phyloP scores from a whole-genome alignment of 805 yeast genomes.

The Wickerhamomyces pijperi region DNA sequence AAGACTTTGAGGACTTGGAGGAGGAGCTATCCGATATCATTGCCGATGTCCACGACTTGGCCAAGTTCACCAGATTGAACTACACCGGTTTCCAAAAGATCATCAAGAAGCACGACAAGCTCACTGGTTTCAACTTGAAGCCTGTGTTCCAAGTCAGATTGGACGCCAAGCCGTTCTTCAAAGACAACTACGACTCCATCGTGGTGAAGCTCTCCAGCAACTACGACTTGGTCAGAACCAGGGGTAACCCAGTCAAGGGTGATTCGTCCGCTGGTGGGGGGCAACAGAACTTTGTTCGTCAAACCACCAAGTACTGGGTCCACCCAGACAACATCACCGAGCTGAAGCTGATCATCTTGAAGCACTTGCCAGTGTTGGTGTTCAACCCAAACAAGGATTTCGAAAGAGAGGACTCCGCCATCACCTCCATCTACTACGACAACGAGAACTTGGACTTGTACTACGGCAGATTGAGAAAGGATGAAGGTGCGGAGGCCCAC shows the following conservation, averaged over 20 bases:
- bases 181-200: conserved; percentile 83
- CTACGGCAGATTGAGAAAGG: conserved; percentile 88
- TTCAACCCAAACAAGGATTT: conserved; percentile 95
- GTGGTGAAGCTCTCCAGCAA: conserved; percentile 83
- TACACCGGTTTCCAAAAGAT: conserved; percentile 97
- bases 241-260: conserved; percentile 92
- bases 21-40: conserved; percentile 77
- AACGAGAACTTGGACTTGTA: conserved; percentile 82
- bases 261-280: conserved; percentile 97
- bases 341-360: conserved; percentile 80
- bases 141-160: conserved; percentile 91
- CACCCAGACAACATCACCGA: conserved; percentile 98
- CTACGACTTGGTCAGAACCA: conserved; percentile 87
- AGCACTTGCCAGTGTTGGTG: conserved; percentile 93
- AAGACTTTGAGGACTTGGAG: conserved; percentile 64
- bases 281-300: conserved; percentile 96
- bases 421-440: conserved; percentile 93
- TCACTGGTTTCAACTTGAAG: conserved; percentile 65
- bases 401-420: conserved; percentile 88
- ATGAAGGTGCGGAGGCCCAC: conserved; percentile 98
- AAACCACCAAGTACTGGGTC: conserved; percentile 98
- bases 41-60: conserved; percentile 95
- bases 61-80: conserved; percentile 85
- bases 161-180: conserved; percentile 90
- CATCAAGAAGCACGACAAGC: conserved; percentile 91